Conservation (phyloP, 352 stramenopile species). For the Phytophthora macrochlamydospora region DNA sequence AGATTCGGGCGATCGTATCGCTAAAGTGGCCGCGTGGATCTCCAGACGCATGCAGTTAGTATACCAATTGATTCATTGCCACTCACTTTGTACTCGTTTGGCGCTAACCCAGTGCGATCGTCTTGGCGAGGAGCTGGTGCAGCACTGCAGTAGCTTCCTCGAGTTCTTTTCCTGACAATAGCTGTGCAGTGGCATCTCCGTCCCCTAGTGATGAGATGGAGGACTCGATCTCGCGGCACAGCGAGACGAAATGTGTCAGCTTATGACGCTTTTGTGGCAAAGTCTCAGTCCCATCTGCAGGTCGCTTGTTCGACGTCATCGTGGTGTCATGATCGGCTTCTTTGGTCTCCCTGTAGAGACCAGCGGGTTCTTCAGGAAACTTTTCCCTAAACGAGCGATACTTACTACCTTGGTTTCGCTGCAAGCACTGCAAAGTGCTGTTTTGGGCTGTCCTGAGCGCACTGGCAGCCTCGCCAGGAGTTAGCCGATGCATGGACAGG, state of each 20-base stretch:
- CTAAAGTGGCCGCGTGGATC: conserved; percentile 34
- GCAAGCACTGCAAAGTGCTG: conserved; percentile 13
- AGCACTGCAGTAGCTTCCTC: conserved; percentile 53
- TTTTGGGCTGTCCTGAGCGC: conserved; percentile 17
- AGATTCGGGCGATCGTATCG: conserved; percentile 79
- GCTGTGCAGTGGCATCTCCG: conserved; percentile 26
- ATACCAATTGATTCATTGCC: conserved; percentile 4
- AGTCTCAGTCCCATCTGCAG: conserved; percentile 7
- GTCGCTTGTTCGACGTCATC: conserved; percentile 17
- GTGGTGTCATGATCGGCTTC: conserved; percentile 1
- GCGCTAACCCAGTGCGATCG: conserved; percentile 16
- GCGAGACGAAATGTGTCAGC: conserved; percentile 31
- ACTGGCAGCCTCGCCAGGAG: conserved; percentile 15
- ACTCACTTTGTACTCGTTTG: conserved; percentile 4
- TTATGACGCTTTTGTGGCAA: conserved; percentile 30
- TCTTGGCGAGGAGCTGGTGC: conserved; percentile 48
- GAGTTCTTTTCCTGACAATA: conserved; percentile 51
- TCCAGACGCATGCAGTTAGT: conserved; percentile 20
- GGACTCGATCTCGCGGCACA: conserved; percentile 56
- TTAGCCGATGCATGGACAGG: conserved; percentile 22
- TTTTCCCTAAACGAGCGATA: conserved; percentile 20
- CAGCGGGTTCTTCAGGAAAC: conserved; percentile 34
- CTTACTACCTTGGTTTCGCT: conserved; percentile 1
- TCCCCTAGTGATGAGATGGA: conserved; percentile 35
- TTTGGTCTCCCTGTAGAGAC: conserved; percentile 15